Evolutionary conservation across 2,329 filamentous ascomycete species (phyloP).

Genomic region (Talaromyces sp.): DNA sequence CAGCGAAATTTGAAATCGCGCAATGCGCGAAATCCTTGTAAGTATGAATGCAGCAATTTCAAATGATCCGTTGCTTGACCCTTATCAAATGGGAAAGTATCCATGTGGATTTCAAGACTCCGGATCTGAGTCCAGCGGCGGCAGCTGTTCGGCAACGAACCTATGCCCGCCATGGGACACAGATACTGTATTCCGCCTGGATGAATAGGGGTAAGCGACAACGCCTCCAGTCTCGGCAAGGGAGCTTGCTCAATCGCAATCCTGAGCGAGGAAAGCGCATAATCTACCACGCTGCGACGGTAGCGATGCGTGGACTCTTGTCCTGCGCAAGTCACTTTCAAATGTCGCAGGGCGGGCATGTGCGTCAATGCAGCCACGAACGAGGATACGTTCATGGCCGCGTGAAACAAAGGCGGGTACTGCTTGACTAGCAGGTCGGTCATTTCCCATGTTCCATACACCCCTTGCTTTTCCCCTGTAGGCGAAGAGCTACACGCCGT

Average conservation of each 20-base stretch:
- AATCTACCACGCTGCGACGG: constrained; percentile 76
- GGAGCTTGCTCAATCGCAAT: constrained; percentile 75
- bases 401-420: constrained; percentile 85
- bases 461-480: constrained; percentile 55
- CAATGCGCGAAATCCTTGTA: constrained; percentile 65
- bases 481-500: constrained; percentile 41
- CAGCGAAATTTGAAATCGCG: constrained; percentile 74
- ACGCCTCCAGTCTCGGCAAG: constrained; percentile 60
- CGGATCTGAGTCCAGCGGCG: constrained; percentile 75
- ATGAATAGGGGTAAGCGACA: constrained; percentile 72
- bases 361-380: constrained; percentile 73
- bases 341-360: constrained; percentile 66
- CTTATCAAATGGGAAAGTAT: constrained; percentile 60
- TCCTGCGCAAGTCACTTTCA: constrained; percentile 73
- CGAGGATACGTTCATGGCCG: constrained; percentile 79
- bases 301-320: constrained; percentile 68
- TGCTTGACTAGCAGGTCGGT: constrained; percentile 80
- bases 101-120: constrained; percentile 68
- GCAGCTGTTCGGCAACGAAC: constrained; percentile 67
- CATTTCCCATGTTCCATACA: constrained; percentile 72
- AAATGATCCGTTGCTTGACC: constrained; percentile 64
- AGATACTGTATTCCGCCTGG: constrained; percentile 74
- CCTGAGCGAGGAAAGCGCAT: constrained; percentile 80
- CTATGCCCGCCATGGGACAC: constrained; percentile 67
- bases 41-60: constrained; percentile 77